A percentile compares a stretch with the other conserved stretches of the same genome.
Evolutionary conservation across 1,284 basidiomycete genomes (phyloP).

Genomic region (Melampsora americana): DNA sequence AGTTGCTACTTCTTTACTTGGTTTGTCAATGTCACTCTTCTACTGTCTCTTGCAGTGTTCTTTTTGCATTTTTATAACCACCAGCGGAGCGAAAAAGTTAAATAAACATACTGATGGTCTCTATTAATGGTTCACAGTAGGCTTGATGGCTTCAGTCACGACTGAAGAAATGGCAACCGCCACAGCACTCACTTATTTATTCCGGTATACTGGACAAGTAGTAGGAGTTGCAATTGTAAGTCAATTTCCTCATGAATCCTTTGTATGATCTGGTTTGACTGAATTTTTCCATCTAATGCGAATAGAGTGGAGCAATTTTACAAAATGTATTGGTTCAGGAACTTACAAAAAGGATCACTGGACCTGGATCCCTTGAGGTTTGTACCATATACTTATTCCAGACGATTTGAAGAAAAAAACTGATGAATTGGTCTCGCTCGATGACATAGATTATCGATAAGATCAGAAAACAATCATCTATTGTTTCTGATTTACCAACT

Average conservation of each 20-base stretch:
- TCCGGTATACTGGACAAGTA: constrained; percentile 53
- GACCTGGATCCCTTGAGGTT: too few species aligned
- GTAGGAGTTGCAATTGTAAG: constrained; percentile 50
- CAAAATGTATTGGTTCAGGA: constrained; percentile 24
- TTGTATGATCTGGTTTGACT: neutral
- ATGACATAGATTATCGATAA: too few species aligned
- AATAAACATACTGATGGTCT: neutral
- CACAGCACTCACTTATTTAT: constrained; percentile 53
- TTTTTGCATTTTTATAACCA: neutral
- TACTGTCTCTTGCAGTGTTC: neutral
- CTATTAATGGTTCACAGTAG: neutral
- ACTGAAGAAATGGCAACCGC: constrained; percentile 51
- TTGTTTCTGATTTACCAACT: neutral
- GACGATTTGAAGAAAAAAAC: too few species aligned
- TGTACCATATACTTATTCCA: too few species aligned
- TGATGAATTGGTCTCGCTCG: too few species aligned
- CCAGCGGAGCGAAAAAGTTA: neutral
- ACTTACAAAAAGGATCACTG: too few species aligned
- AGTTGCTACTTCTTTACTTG: constrained; percentile 13
- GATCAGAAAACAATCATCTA: too few species aligned
- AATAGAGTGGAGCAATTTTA: constrained; percentile 25
- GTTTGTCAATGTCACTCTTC: constrained; percentile 3
- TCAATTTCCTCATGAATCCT: neutral
- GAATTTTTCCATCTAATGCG: too few species aligned
- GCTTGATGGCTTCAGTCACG: constrained; percentile 52